These are phyloP conservation scores for Hypoxylon sp. DNA, from an alignment of 2,329 filamentous ascomycete genomes.

Conservation along the genomic window DNA sequence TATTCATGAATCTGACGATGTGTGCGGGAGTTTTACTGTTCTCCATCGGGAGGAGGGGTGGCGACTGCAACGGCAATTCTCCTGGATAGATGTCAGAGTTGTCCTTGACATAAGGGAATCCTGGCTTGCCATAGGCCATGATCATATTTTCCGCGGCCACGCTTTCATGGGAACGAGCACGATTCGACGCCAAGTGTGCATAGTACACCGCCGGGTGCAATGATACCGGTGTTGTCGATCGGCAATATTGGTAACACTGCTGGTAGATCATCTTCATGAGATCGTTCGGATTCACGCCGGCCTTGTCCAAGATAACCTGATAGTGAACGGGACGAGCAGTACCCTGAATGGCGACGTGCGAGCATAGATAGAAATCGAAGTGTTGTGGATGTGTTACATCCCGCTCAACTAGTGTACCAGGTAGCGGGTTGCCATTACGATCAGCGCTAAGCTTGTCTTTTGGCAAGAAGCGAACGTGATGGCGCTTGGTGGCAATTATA, in stretches of 20 bases:
- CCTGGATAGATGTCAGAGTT: constrained; percentile 42
- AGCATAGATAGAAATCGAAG: constrained; percentile 84
- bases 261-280: constrained; percentile 94
- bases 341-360: constrained; percentile 85
- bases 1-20: constrained; percentile 53
- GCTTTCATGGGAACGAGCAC: constrained; percentile 82
- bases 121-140: constrained; percentile 61
- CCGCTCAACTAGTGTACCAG: constrained; percentile 88
- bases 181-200: constrained; percentile 87
- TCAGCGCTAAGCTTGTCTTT: constrained; percentile 69
- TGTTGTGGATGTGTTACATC: constrained; percentile 94
- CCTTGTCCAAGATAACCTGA: constrained; percentile 88
- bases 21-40: constrained; percentile 31
- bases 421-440: constrained; percentile 83
- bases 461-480: constrained; percentile 90
- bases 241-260: constrained; percentile 92
- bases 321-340: constrained; percentile 95
- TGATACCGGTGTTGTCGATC: constrained; percentile 93
- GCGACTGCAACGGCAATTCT: constrained; percentile 32
- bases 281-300: constrained; percentile 74
- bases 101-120: constrained; percentile 52
- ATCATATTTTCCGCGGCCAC: constrained; percentile 62
- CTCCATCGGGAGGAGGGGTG: constrained; percentile 54
- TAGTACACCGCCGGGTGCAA: constrained; percentile 94
- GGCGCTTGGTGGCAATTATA: constrained; percentile 91